Conservation (phyloP, 2,329 filamentous ascomycete species). For the Decorospora gaudefroyi region DNA sequence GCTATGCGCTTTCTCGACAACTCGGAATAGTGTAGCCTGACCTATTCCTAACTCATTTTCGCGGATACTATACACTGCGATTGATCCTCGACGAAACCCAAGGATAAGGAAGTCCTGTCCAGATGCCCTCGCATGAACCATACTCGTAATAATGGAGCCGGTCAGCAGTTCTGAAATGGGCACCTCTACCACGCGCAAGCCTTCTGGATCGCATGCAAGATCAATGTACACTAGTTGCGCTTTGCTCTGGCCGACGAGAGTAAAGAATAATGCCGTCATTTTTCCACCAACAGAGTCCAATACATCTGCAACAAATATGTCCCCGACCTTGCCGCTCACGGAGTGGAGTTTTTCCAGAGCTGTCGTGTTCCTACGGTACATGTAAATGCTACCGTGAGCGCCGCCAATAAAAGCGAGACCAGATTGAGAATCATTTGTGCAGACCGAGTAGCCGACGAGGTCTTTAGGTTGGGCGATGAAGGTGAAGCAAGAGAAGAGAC, state of each 20-base stretch:
- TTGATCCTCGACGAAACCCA: slow-evolving; percentile 61
- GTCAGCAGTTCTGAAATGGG: slow-evolving; percentile 41
- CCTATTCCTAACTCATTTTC: background rate
- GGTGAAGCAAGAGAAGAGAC: slow-evolving; percentile 25
- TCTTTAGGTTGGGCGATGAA: slow-evolving; percentile 43
- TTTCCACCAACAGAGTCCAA: background rate
- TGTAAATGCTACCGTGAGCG: slow-evolving; percentile 50
- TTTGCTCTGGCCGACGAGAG: slow-evolving; percentile 43
- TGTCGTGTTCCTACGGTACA: slow-evolving; percentile 34
- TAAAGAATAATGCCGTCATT: slow-evolving; percentile 44
- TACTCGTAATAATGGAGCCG: slow-evolving; percentile 59
- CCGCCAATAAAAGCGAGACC: slow-evolving; percentile 54
- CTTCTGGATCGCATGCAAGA: background rate
- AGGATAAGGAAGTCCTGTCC: slow-evolving; percentile 50
- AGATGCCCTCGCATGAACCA: slow-evolving; percentile 39
- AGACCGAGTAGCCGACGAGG: slow-evolving; percentile 56
- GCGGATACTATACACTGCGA: slow-evolving; percentile 54
- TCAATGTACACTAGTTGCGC: slow-evolving; percentile 42
- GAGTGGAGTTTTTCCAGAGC: slow-evolving; percentile 32
- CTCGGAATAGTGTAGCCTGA: slow-evolving; percentile 15
- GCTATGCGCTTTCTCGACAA: slow-evolving; percentile 50
- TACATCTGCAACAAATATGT: slow-evolving; percentile 40
- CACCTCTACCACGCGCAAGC: slow-evolving; percentile 16
- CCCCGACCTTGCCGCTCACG: slow-evolving; percentile 49
- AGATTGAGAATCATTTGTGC: slow-evolving; percentile 45